A percentile compares a stretch with the other conserved stretches of the same genome.
phyloP scores from a whole-genome alignment of 2,329 filamentous ascomycete genomes.

The Botryotinia convoluta region DNA sequence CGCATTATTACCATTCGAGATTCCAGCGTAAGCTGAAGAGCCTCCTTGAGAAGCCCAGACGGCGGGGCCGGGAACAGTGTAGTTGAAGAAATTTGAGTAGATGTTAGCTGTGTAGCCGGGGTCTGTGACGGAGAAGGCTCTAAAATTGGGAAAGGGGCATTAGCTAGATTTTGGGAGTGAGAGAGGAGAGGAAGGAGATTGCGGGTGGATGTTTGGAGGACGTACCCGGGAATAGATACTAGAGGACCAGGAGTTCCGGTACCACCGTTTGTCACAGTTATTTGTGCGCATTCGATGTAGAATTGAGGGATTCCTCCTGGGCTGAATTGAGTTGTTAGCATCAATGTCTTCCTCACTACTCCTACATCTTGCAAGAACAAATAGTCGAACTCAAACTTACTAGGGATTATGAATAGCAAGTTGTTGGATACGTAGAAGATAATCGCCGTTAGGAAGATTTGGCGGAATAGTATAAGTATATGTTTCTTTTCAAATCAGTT shows the following conservation, averaged over 20 bases:
- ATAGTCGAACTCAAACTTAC: background rate
- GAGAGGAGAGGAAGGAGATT: too few relatives aligned
- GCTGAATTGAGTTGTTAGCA: background rate
- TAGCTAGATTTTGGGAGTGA: constrained; percentile 18
- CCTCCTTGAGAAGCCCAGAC: constrained; percentile 30
- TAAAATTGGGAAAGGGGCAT: background rate
- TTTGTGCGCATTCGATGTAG: constrained; percentile 37
- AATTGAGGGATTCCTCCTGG: constrained; percentile 35
- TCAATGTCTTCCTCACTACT: background rate
- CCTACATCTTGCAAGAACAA: background rate
- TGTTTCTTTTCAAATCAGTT: constrained; percentile 26
- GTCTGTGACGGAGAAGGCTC: constrained; percentile 5
- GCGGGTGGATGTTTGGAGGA: background rate
- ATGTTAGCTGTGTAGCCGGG: constrained; percentile 33
- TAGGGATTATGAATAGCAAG: constrained; percentile 37
- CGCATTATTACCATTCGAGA: background rate
- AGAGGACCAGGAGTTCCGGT: constrained; percentile 32
- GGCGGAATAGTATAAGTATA: constrained; percentile 35
- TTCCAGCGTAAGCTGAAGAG: background rate
- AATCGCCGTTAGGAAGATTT: constrained; percentile 33
- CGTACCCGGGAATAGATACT: constrained; percentile 34
- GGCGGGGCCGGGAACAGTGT: constrained; percentile 35
- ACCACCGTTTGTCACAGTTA: constrained; percentile 34
- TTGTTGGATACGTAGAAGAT: constrained; percentile 36
- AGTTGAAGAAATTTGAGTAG: constrained; percentile 34